Percentiles rank a stretch among this genome's conserved stretches.
Evolutionary conservation across 139 green algal genomes (phyloP).

Genomic region (Zygnema cylindricum): DNA sequence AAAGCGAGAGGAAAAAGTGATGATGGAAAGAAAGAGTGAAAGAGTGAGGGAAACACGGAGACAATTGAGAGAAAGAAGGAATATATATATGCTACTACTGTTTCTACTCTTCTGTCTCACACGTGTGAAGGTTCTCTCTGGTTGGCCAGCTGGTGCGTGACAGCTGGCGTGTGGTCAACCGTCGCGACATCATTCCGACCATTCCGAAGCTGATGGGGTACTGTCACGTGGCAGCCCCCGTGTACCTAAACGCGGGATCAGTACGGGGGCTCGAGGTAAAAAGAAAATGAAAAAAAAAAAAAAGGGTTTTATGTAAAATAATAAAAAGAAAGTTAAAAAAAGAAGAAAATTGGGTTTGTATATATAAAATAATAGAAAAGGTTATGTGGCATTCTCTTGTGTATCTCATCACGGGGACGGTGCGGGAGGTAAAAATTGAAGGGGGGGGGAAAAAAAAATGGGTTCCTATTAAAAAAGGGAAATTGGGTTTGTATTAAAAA

Average conservation of each 20-base stretch:
- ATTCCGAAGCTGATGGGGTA: conserved; percentile 66
- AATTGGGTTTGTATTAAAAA: too few species aligned
- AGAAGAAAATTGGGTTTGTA: too few species aligned
- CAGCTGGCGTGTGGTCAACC: conserved; percentile 64
- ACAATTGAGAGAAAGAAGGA: not conserved
- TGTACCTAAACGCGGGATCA: conserved; percentile 38
- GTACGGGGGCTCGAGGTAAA: not conserved
- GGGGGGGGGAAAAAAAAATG: too few species aligned
- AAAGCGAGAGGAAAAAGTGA: not conserved
- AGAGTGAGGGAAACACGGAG: not conserved
- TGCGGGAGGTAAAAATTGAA: too few species aligned
- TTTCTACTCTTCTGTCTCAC: not conserved
- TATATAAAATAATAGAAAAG: too few species aligned
- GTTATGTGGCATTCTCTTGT: not conserved
- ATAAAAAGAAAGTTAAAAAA: too few species aligned
- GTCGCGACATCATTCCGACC: conserved; percentile 57
- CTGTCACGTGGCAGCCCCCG: conserved; percentile 60
- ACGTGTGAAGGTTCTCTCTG: conserved; percentile 1
- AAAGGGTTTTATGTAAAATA: too few species aligned
- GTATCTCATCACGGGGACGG: not conserved
- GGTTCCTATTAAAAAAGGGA: too few species aligned
- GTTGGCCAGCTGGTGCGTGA: conserved; percentile 40
- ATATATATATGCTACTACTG: too few species aligned
- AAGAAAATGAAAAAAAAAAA: not conserved
- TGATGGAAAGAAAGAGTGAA: conserved; percentile 17